Conservation (phyloP, 176 grass and related monocot species). For the Otatea glauca region DNA sequence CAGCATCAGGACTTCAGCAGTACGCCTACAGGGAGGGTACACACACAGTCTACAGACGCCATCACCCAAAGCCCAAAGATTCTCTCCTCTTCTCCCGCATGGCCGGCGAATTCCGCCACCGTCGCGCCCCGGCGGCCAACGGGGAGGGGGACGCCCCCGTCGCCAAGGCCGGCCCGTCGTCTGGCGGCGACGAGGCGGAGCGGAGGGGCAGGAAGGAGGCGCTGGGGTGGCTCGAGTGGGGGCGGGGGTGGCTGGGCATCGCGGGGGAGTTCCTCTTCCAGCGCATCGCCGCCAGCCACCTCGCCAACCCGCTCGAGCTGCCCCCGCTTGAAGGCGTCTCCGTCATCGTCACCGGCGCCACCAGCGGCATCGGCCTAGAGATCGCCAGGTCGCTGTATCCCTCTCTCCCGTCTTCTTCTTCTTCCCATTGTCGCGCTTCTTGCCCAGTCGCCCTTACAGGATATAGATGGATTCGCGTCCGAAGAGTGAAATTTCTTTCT, state of each 20-base stretch:
- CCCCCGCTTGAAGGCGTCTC: conserved; percentile 78
- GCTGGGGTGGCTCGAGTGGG: conserved; percentile 93
- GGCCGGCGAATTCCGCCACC: conserved; percentile 55
- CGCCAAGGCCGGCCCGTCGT: neutral
- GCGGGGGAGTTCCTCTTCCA: conserved; percentile 96
- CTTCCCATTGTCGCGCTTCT: neutral
- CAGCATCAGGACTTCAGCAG: neutral
- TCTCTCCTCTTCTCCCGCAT: conserved; percentile 30
- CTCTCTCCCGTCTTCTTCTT: neutral
- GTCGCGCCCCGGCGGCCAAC: conserved; percentile 7
- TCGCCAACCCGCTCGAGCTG: conserved; percentile 77
- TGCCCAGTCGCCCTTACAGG: neutral
- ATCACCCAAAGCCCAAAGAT: conserved; percentile 22
- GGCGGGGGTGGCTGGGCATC: conserved; percentile 64
- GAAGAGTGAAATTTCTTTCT: neutral
- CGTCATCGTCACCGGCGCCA: conserved; percentile 80
- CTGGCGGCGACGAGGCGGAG: neutral
- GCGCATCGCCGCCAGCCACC: conserved; percentile 94
- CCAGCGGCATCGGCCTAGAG: conserved; percentile 93
- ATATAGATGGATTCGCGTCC: neutral
- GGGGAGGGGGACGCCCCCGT: neutral
- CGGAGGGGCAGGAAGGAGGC: conserved; percentile 57
- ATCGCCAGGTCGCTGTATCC: conserved; percentile 68
- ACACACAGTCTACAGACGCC: neutral
- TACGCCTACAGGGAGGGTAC: neutral